phyloP scores from a whole-genome alignment of 805 yeast genomes.

The Metschnikowia amazonensis region DNA sequence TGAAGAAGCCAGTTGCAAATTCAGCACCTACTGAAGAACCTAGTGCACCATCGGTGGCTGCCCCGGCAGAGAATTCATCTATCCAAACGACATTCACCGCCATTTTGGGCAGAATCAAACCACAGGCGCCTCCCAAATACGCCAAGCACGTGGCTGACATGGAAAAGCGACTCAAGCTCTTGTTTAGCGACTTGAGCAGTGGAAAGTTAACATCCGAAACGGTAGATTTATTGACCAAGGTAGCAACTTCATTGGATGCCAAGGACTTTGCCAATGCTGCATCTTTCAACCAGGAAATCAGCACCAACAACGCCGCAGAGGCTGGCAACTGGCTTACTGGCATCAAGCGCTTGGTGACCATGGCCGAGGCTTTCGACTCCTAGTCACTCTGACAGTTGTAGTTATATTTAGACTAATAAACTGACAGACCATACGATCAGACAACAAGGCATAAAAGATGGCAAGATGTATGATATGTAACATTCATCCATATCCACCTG shows the following conservation, averaged over 20 bases:
- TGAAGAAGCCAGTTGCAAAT: not conserved
- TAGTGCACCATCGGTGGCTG: not conserved
- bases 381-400: not conserved
- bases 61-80: slow-evolving; percentile 19
- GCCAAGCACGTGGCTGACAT: slow-evolving; percentile 73
- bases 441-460: no score
- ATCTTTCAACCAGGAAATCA: slow-evolving; percentile 51
- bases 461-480: no score
- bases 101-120: slow-evolving; percentile 60
- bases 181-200: slow-evolving; percentile 75
- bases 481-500: no score
- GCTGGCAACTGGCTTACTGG: slow-evolving; percentile 93
- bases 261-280: slow-evolving; percentile 61
- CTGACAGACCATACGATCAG: no score
- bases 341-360: slow-evolving; percentile 78
- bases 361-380: slow-evolving; percentile 43
- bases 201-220: slow-evolving; percentile 57
- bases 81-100: slow-evolving; percentile 54
- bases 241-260: slow-evolving; percentile 48
- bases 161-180: slow-evolving; percentile 71
- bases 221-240: slow-evolving; percentile 46
- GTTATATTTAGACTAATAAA: no score
- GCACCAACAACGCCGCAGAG: slow-evolving; percentile 63
- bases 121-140: slow-evolving; percentile 71
- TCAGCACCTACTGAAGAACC: not conserved